Evolutionary conservation across 2,329 filamentous ascomycete species (phyloP).

Genomic region (Podosphaera fusca): DNA sequence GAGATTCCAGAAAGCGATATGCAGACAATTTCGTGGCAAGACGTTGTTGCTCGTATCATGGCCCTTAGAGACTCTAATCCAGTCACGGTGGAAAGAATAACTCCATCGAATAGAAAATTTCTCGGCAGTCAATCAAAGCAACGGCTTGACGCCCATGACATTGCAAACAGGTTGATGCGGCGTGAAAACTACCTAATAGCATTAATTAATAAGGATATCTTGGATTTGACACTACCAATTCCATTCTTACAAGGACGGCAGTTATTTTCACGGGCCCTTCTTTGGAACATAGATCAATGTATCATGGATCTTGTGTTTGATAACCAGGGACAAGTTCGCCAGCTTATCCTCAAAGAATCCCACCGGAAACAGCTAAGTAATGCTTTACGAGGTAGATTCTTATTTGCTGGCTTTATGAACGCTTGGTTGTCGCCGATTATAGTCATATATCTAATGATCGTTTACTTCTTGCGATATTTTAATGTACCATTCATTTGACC

Average conservation of each 20-base stretch:
- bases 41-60: slow-evolving; percentile 47
- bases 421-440: slow-evolving; percentile 71
- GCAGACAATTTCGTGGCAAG: slow-evolving; percentile 52
- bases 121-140: slow-evolving; percentile 71
- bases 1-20: slow-evolving; percentile 47
- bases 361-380: slow-evolving; percentile 58
- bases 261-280: slow-evolving; percentile 69
- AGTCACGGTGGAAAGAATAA: slow-evolving; percentile 36
- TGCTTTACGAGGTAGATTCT: slow-evolving; percentile 53
- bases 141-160: slow-evolving; percentile 84
- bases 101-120: slow-evolving; percentile 33
- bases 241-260: slow-evolving; percentile 62
- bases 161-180: slow-evolving; percentile 89
- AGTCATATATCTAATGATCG: slow-evolving; percentile 62
- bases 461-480: slow-evolving; percentile 90
- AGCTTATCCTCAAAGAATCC: slow-evolving; percentile 64
- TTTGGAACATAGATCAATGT: slow-evolving; percentile 79
- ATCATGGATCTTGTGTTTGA: slow-evolving; percentile 91
- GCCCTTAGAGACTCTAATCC: slow-evolving; percentile 45
- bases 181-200: slow-evolving; percentile 94
- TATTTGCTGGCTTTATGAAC: slow-evolving; percentile 68
- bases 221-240: slow-evolving; percentile 67
- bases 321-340: slow-evolving; percentile 63
- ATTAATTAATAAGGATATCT: slow-evolving; percentile 85
- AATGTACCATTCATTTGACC: slow-evolving; percentile 33